phyloP scores from a whole-genome alignment of 352 stramenopile genomes.

The Pythium aphanidermatum region DNA sequence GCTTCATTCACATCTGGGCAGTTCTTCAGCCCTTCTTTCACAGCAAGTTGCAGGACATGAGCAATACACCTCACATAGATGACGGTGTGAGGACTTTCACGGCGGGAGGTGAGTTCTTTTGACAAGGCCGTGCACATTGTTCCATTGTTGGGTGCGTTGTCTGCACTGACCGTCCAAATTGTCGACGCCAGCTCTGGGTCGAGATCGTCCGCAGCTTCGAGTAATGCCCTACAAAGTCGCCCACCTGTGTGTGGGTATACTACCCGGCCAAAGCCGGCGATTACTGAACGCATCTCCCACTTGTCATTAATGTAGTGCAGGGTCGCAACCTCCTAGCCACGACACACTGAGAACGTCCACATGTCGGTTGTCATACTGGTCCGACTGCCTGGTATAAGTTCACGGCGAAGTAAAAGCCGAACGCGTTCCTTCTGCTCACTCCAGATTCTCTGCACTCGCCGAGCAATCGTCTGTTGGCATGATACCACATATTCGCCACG shows the following conservation, averaged over 20 bases:
- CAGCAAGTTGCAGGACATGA: conserved; percentile 2
- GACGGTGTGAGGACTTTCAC: not conserved
- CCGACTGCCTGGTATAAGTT: too few species aligned
- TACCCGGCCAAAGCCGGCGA: conserved; percentile 16
- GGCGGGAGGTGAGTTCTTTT: too few species aligned
- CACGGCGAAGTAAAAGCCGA: too few species aligned
- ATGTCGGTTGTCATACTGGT: conserved; percentile 13
- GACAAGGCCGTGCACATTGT: not conserved
- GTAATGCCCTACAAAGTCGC: not conserved
- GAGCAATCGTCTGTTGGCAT: too few species aligned
- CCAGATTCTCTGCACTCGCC: too few species aligned
- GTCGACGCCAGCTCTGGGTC: not conserved
- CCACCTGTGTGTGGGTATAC: conserved; percentile 7
- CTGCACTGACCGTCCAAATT: not conserved
- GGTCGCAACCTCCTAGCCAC: conserved; percentile 16
- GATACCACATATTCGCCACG: too few species aligned
- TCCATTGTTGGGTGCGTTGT: conserved; percentile 4
- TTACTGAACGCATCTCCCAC: conserved; percentile 7
- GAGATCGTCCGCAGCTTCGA: not conserved
- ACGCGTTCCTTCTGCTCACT: too few species aligned
- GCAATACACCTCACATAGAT: not conserved
- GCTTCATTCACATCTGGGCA: too few species aligned
- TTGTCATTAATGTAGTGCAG: conserved; percentile 14
- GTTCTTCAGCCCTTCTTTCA: conserved; percentile 3
- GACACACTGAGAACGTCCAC: conserved; percentile 18